These are phyloP conservation scores for Articulospora tetracladia DNA, from an alignment of 495 filamentous ascomycete genomes.

Conservation along the genomic window DNA sequence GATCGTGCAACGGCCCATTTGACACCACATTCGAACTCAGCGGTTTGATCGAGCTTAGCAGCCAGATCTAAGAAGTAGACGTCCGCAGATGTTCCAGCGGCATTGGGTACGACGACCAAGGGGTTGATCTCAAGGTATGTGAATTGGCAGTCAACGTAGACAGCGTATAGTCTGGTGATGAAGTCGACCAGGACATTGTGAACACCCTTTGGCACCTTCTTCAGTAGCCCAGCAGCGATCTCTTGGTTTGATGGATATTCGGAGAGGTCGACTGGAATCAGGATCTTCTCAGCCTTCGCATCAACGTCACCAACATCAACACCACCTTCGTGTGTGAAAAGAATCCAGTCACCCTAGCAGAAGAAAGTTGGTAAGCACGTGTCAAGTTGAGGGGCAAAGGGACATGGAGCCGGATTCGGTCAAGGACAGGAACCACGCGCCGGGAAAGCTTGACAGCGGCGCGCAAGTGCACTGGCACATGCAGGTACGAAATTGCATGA, in stretches of 20 bases:
- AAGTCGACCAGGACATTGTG: slow-evolving; percentile 99
- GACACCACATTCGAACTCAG: slow-evolving; percentile 97
- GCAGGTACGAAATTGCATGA: slow-evolving; percentile 16
- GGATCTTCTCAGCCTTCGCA: slow-evolving; percentile 95
- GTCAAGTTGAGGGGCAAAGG: slow-evolving; percentile 5
- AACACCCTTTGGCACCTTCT: slow-evolving; percentile 89
- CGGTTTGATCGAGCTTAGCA: slow-evolving; percentile 98
- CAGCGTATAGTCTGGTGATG: slow-evolving; percentile 83
- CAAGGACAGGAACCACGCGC: background rate
- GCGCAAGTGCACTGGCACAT: slow-evolving; percentile 14
- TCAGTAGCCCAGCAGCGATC: slow-evolving; percentile 78
- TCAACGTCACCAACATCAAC: slow-evolving; percentile 99
- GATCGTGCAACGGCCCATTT: slow-evolving; percentile 97
- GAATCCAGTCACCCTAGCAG: slow-evolving; percentile 92
- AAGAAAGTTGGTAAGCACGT: slow-evolving; percentile 29
- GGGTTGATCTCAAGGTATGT: slow-evolving; percentile 99
- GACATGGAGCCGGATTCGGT: slow-evolving; percentile 1
- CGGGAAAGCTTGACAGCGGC: slow-evolving; percentile 15
- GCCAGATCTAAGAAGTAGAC: slow-evolving; percentile 98
- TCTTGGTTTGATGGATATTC: slow-evolving; percentile 95
- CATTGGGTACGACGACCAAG: slow-evolving; percentile 95
- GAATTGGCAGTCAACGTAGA: slow-evolving; percentile 99
- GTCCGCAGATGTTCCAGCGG: slow-evolving; percentile 81
- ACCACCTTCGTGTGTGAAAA: slow-evolving; percentile 99
- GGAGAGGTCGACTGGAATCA: slow-evolving; percentile 92